phyloP scores from a whole-genome alignment of 805 yeast genomes.

The Cyberlindnera amylophila region DNA sequence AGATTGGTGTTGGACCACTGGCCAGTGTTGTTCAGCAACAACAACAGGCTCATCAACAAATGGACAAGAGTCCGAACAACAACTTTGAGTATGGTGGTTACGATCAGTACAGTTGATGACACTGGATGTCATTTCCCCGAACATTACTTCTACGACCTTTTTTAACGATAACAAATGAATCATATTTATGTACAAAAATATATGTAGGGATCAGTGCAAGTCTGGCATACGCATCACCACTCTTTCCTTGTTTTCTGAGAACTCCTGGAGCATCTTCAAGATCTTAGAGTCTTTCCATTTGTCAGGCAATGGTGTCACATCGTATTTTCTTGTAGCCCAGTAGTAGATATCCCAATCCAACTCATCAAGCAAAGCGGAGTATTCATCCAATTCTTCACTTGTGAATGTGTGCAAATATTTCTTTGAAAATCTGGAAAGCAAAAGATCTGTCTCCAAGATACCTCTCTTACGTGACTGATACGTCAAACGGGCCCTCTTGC shows the following conservation, averaged over 20 bases:
- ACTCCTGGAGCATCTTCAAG: conserved; percentile 61
- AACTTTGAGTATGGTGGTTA: conserved; percentile 38
- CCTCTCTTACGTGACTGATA: conserved; percentile 96
- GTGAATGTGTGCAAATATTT: conserved; percentile 58
- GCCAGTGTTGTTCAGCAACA: conserved; percentile 34
- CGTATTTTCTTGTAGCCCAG: conserved; percentile 89
- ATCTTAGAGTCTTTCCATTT: conserved; percentile 72
- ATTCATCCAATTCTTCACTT: conserved; percentile 72
- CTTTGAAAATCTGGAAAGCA: conserved; percentile 82
- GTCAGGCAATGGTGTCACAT: conserved; percentile 82
- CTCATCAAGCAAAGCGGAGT: conserved; percentile 81
- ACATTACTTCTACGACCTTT: no score
- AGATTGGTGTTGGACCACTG: conserved; percentile 80
- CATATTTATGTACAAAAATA: neutral
- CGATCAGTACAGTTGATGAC: conserved; percentile 30
- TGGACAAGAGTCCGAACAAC: conserved; percentile 25
- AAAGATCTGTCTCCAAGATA: conserved; percentile 85
- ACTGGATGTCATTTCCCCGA: neutral
- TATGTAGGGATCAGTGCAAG: conserved; percentile 24
- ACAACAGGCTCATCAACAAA: conserved; percentile 9
- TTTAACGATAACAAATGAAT: no score
- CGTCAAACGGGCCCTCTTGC: conserved; percentile 79
- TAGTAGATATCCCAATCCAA: conserved; percentile 99
- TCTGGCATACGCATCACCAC: conserved; percentile 88
- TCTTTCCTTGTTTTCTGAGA: conserved; percentile 66